phyloP scores from a whole-genome alignment of 345 rosid genomes.

The Xanthoceras sorbifolium region DNA sequence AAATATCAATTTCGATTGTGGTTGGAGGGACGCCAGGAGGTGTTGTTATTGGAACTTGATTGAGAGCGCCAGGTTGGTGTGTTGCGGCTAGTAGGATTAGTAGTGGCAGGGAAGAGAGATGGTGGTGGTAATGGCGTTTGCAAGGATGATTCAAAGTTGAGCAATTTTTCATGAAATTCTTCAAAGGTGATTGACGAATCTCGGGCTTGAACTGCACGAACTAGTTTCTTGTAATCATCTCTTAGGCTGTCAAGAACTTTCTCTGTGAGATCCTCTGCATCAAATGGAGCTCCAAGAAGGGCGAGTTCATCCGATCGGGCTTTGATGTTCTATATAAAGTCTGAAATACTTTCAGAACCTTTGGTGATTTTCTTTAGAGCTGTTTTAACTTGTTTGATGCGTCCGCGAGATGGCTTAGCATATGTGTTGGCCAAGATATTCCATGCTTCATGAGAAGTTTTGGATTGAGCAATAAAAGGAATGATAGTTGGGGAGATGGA shows the following conservation, averaged over 20 bases:
- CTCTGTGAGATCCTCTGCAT: neutral
- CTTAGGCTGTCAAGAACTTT: neutral
- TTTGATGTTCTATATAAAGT: neutral
- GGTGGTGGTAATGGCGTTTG: neutral
- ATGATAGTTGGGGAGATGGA: too few relatives aligned
- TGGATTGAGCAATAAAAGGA: too few relatives aligned
- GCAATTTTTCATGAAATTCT: neutral
- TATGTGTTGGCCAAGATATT: too few relatives aligned
- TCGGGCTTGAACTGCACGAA: neutral
- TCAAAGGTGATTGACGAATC: neutral
- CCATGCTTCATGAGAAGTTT: too few relatives aligned
- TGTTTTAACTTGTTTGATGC: too few relatives aligned
- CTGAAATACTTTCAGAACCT: neutral
- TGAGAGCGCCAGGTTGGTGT: neutral
- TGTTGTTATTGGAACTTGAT: too few relatives aligned
- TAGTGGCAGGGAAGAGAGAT: neutral
- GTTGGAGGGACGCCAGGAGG: too few relatives aligned
- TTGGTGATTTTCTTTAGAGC: too few relatives aligned
- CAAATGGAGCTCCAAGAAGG: conserved; percentile 5
- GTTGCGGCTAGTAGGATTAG: neutral
- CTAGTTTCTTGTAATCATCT: neutral
- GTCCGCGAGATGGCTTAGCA: too few relatives aligned
- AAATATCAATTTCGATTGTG: too few relatives aligned
- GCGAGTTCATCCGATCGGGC: neutral
- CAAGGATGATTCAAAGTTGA: conserved; percentile 3